Evolutionary conservation across 192 early-diverging fungal species (phyloP).

Genomic region (Diversispora epigaea): DNA sequence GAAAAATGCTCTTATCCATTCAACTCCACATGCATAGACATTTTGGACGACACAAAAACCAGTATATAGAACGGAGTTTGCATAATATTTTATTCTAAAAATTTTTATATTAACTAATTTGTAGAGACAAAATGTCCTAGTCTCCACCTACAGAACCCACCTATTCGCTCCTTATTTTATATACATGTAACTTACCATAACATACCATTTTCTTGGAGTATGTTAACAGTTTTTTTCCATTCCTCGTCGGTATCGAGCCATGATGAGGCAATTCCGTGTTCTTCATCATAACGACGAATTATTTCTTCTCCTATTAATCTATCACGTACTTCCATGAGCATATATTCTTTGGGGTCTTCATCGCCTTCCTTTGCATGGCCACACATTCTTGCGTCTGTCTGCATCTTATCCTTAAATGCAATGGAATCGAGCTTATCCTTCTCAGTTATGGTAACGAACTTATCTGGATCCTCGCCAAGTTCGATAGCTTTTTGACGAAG

Average conservation of each 20-base stretch:
- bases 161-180: slow-evolving; percentile 9
- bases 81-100: slow-evolving; percentile 21
- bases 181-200: slow-evolving; percentile 4
- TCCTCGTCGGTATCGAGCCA: slow-evolving; percentile 15
- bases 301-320: slow-evolving; percentile 26
- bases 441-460: slow-evolving; percentile 3
- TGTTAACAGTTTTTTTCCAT: slow-evolving; percentile 13
- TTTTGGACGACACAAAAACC: too few species aligned
- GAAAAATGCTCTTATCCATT: not conserved
- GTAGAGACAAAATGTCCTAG: not conserved
- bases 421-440: slow-evolving; percentile 8
- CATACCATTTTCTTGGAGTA: slow-evolving; percentile 3
- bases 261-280: not conserved
- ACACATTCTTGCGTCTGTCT: not conserved
- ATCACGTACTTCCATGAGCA: not conserved
- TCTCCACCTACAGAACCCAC: not conserved
- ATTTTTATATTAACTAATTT: slow-evolving; percentile 20
- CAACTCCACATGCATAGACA: too few species aligned
- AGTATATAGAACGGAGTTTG: not conserved
- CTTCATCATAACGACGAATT: not conserved
- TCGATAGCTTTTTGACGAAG: not conserved
- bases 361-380: not conserved
- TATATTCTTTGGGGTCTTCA: not conserved
- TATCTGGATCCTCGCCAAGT: not conserved
- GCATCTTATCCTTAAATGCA: not conserved